Evolutionary conservation across 2,329 filamentous ascomycete genomes (phyloP).

Genomic region (Epicoccum sorghinum): DNA sequence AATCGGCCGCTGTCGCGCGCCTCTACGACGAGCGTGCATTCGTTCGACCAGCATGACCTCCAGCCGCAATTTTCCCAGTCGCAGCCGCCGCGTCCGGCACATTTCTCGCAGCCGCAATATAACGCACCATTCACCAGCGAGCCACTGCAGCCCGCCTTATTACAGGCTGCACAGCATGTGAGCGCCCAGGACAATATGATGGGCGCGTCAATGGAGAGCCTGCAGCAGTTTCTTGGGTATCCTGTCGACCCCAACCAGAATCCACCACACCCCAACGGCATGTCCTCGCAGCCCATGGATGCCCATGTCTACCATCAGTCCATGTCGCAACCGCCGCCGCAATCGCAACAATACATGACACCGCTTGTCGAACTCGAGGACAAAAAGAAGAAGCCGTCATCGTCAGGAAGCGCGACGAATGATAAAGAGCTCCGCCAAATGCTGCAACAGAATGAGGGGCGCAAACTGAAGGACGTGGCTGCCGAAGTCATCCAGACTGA

Average conservation of each 20-base stretch:
- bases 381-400: slow-evolving; percentile 62
- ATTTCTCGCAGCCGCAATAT: slow-evolving; percentile 35
- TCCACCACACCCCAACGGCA: slow-evolving; percentile 22
- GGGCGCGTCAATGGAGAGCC: slow-evolving; percentile 39
- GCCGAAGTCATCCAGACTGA: slow-evolving; percentile 79
- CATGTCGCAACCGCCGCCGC: slow-evolving; percentile 32
- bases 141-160: slow-evolving; percentile 39
- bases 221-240: slow-evolving; percentile 44
- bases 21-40: slow-evolving; percentile 57
- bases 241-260: slow-evolving; percentile 27
- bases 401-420: slow-evolving; percentile 76
- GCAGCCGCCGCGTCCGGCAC: slow-evolving; percentile 19
- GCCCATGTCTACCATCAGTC: slow-evolving; percentile 36
- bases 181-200: slow-evolving; percentile 43
- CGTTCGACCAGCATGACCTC: slow-evolving; percentile 43
- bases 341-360: slow-evolving; percentile 32
- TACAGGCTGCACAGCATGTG: slow-evolving; percentile 46
- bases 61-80: slow-evolving; percentile 28
- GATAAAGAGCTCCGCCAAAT: slow-evolving; percentile 81
- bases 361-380: slow-evolving; percentile 47
- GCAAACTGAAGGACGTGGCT: slow-evolving; percentile 73
- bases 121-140: slow-evolving; percentile 35
- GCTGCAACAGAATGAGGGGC: slow-evolving; percentile 71
- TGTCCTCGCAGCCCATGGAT: slow-evolving; percentile 37
- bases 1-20: slow-evolving; percentile 56